phyloP scores from a whole-genome alignment of 345 rosid genomes.

The Barbarea vulgaris region DNA sequence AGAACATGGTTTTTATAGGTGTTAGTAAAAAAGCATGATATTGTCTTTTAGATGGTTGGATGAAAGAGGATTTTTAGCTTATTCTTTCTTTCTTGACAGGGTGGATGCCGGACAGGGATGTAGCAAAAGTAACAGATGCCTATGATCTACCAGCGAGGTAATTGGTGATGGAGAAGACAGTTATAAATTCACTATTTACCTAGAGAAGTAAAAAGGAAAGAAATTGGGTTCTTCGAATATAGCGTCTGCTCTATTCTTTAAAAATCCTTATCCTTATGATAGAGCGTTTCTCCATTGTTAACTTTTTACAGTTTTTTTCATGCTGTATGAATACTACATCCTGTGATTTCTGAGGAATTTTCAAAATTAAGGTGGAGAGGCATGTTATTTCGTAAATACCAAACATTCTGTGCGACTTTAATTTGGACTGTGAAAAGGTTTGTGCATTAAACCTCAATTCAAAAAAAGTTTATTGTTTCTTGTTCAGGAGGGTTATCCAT shows the following conservation, averaged over 20 bases:
- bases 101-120: slow-evolving; percentile 98
- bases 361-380: background rate
- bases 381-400: background rate
- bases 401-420: background rate
- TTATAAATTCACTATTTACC: slow-evolving; percentile 1
- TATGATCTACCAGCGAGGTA: slow-evolving; percentile 98
- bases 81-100: slow-evolving; percentile 54
- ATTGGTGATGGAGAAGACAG: slow-evolving; percentile 14
- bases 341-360: slow-evolving; percentile 2
- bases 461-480: background rate
- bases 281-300: slow-evolving; percentile 13
- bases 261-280: background rate
- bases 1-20: background rate
- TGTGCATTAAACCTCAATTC: background rate
- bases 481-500: slow-evolving; percentile 78
- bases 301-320: background rate
- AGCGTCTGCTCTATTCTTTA: background rate
- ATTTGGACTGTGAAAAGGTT: background rate
- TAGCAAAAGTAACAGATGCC: slow-evolving; percentile 92
- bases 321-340: slow-evolving; percentile 7
- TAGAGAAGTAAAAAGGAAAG: background rate
- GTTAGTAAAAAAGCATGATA: background rate
- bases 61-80: background rate
- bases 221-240: slow-evolving; percentile 1
- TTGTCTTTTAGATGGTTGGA: background rate